Conservation (phyloP, 139 green algal species). For the Haematococcus lacustris region DNA sequence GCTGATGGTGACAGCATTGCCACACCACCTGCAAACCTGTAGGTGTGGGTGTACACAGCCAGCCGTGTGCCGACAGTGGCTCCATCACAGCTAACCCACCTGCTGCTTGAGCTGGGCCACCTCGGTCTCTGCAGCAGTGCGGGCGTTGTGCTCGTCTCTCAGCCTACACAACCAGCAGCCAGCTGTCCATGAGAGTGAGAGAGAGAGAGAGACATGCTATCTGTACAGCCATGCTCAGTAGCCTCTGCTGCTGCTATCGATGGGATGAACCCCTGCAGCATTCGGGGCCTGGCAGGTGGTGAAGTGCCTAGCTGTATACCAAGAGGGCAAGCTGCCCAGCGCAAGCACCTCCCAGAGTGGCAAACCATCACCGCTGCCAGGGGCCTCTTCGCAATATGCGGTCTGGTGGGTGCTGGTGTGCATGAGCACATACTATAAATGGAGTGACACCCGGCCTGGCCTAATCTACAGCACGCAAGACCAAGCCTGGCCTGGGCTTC, state of each 20-base stretch:
- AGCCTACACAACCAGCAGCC: background rate
- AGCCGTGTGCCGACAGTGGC: background rate
- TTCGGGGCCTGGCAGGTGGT: background rate
- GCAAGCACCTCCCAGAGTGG: too few relatives aligned
- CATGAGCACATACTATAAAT: too few relatives aligned
- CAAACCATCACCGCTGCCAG: too few relatives aligned
- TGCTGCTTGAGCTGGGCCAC: background rate
- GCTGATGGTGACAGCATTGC: background rate
- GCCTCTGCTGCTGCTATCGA: background rate
- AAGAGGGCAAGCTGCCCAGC: background rate
- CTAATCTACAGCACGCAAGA: too few relatives aligned
- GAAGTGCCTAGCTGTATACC: background rate
- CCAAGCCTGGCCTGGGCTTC: too few relatives aligned
- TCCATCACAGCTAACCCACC: background rate
- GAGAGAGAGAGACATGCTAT: background rate
- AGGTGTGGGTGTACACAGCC: background rate
- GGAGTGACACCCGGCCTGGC: too few relatives aligned
- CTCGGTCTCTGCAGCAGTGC: conserved; percentile 1
- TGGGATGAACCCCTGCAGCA: background rate
- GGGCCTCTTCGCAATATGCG: too few relatives aligned
- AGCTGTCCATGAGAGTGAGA: background rate
- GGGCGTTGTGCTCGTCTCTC: conserved; percentile 3
- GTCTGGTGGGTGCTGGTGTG: too few relatives aligned
- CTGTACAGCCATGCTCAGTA: background rate
- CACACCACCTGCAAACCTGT: background rate